Conservation (phyloP, 140 eudicot genomes). For the Stevia rebaudiana region DNA sequence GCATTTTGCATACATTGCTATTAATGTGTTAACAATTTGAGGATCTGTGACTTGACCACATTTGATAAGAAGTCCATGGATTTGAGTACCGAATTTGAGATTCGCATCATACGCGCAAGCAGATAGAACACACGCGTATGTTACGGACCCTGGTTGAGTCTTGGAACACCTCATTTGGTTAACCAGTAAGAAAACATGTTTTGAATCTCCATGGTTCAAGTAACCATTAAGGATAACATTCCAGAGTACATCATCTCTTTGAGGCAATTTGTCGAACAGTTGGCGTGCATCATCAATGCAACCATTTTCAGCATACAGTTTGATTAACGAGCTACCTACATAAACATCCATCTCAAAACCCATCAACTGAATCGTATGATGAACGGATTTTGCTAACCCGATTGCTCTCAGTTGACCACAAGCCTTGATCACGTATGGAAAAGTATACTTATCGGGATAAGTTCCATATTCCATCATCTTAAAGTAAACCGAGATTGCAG, state of each 20-base stretch:
- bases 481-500: conserved; percentile 46
- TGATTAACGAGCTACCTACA: conserved; percentile 70
- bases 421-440: conserved; percentile 69
- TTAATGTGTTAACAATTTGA: conserved; percentile 52
- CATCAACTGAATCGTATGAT: conserved; percentile 30
- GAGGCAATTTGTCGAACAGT: conserved; percentile 65
- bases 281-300: conserved; percentile 45
- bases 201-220: conserved; percentile 38
- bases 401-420: conserved; percentile 52
- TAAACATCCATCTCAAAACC: conserved; percentile 67
- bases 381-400: conserved; percentile 40
- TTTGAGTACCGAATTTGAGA: conserved; percentile 39
- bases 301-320: conserved; percentile 55
- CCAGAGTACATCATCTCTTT: conserved; percentile 70
- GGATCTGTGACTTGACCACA: conserved; percentile 48
- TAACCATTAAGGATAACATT: conserved; percentile 70
- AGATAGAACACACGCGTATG: conserved; percentile 56
- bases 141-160: conserved; percentile 45
- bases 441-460: conserved; percentile 66
- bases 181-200: conserved; percentile 43
- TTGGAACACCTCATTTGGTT: conserved; percentile 49
- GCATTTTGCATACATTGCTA: conserved; percentile 58
- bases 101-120: conserved; percentile 45
- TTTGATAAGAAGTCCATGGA: conserved; percentile 51
- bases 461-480: conserved; percentile 62